Conservation (phyloP, 1,284 basidiomycete genomes). For the Caloboletus firmus region DNA sequence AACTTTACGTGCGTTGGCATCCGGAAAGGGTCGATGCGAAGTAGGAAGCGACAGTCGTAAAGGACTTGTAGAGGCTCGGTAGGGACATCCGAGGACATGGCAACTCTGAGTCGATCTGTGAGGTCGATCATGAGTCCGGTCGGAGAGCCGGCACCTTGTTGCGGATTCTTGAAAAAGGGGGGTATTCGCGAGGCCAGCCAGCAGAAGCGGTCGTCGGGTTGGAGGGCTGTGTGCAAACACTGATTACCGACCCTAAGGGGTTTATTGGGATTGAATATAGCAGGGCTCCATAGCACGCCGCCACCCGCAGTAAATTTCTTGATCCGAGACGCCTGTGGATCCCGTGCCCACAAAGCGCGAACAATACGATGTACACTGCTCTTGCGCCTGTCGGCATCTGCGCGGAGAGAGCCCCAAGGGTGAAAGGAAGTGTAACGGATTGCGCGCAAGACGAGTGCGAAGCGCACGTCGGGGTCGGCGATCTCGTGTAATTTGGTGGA, state of each 20-base stretch:
- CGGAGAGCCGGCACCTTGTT: conserved; percentile 22
- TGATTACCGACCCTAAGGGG: conserved; percentile 28
- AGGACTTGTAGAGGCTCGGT: conserved; percentile 41
- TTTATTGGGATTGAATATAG: conserved; percentile 31
- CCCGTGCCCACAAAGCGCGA: conserved; percentile 43
- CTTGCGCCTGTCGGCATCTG: conserved; percentile 55
- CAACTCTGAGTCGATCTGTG: conserved; percentile 34
- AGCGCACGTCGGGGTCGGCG: conserved; percentile 39
- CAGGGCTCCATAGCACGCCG: conserved; percentile 63
- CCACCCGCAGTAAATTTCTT: conserved; percentile 49
- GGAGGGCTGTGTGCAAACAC: conserved; percentile 15
- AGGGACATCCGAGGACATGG: conserved; percentile 1
- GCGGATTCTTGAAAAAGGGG: conserved; percentile 32
- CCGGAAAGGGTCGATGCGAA: conserved; percentile 45
- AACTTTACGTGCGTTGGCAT: conserved; percentile 37
- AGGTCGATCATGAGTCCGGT: conserved; percentile 36
- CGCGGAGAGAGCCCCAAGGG: conserved; percentile 68
- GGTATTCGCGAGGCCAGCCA: conserved; percentile 35
- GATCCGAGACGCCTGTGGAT: conserved; percentile 18
- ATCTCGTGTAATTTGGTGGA: conserved; percentile 36
- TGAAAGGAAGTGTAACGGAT: conserved; percentile 67
- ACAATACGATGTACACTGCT: conserved; percentile 48
- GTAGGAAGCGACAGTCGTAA: conserved; percentile 59
- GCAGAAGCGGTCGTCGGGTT: conserved; percentile 22
- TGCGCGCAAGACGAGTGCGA: conserved; percentile 56